Conservation (phyloP, 2,329 filamentous ascomycete genomes). For the Hymenoscyphus repandus region DNA sequence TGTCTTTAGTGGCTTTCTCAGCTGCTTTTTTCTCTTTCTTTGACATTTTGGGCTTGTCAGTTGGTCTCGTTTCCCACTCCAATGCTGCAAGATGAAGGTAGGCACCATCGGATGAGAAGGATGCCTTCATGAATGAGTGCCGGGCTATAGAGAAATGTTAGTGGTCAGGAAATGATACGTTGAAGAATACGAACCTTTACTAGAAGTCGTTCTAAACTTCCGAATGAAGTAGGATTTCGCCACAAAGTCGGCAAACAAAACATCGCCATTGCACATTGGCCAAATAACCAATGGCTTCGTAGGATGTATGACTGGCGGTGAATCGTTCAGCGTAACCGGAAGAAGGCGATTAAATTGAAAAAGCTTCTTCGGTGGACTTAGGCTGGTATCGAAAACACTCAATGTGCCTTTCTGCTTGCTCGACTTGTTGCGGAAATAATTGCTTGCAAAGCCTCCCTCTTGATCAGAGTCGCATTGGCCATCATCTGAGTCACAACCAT, state of each 20-base stretch:
- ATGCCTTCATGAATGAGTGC: neutral
- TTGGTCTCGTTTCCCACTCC: neutral
- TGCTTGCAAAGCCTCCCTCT: neutral
- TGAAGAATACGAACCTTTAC: neutral
- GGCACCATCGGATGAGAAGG: neutral
- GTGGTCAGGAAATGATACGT: neutral
- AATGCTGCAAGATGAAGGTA: neutral
- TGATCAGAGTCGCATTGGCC: neutral
- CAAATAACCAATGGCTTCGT: neutral
- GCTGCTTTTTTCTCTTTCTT: neutral
- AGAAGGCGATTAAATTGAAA: neutral
- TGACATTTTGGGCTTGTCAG: neutral
- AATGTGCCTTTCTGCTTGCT: neutral
- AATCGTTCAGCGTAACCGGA: neutral
- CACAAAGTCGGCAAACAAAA: neutral
- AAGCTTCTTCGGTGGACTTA: neutral
- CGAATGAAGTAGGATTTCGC: neutral
- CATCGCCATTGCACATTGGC: neutral
- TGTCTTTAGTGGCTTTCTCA: neutral
- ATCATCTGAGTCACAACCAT: neutral
- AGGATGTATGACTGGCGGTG: neutral
- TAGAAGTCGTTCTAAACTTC: neutral
- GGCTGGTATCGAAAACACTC: neutral
- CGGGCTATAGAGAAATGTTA: neutral
- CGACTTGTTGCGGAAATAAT: neutral